These are phyloP conservation scores for Fragaria nilgerrensis DNA, from an alignment of 306 rosid genomes.

Conservation along the genomic window DNA sequence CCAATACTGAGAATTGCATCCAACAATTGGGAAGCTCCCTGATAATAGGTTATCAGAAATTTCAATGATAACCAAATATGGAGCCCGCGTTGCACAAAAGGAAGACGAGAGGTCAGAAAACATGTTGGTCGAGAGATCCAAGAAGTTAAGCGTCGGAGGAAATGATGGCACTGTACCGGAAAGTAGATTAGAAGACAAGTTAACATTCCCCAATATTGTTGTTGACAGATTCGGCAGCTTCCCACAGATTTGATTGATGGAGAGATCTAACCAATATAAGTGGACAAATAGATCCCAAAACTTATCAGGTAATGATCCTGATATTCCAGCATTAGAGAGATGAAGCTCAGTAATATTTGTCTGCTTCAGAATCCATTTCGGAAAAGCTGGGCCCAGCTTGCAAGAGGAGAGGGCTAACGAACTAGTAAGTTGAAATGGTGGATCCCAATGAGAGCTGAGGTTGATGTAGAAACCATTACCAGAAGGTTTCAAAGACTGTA, in stretches of 20 bases:
- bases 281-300: neutral
- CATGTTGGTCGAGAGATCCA: neutral
- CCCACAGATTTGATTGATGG: neutral
- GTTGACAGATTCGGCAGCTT: neutral
- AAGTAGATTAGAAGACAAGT: neutral
- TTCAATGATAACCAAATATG: neutral
- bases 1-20: neutral
- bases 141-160: neutral
- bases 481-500: neutral
- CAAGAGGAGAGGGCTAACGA: neutral
- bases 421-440: neutral
- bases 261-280: neutral
- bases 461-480: neutral
- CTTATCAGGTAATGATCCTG: neutral
- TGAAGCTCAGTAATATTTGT: neutral
- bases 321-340: neutral
- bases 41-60: neutral
- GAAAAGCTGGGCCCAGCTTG: neutral
- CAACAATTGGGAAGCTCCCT: neutral
- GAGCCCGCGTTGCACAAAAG: neutral
- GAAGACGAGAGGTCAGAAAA: neutral
- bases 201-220: neutral
- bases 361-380: neutral
- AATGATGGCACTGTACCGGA: neutral
- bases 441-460: neutral